Conservation (phyloP, 768 basidiomycete genomes). For the Collybia sp. region DNA sequence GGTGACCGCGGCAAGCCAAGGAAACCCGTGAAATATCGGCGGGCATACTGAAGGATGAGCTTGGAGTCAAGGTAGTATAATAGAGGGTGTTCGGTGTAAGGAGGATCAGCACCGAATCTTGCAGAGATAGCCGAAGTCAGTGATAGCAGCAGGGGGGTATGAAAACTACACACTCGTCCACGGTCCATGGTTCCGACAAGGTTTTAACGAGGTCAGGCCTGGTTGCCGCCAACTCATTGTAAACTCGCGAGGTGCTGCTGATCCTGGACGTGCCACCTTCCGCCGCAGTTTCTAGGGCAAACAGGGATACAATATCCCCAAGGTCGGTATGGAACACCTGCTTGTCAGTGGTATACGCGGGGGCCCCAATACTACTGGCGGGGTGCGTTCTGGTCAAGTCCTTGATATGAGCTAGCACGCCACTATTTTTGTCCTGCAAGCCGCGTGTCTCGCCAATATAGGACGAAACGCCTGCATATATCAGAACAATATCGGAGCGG, state of each 20-base stretch:
- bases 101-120: conserved; percentile 31
- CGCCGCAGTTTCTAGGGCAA: conserved; percentile 36
- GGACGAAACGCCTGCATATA: conserved; percentile 19
- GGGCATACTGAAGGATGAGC: conserved; percentile 41
- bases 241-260: conserved; percentile 37
- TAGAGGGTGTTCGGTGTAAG: conserved; percentile 30
- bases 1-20: conserved; percentile 22
- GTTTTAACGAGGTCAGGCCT: conserved; percentile 40
- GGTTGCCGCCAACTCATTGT: conserved; percentile 40
- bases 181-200: conserved; percentile 36
- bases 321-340: conserved; percentile 20
- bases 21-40: conserved; percentile 37
- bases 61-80: conserved; percentile 33
- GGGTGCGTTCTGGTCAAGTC: conserved; percentile 14
- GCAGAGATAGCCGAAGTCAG: background rate
- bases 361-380: conserved; percentile 13
- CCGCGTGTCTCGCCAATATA: conserved; percentile 15
- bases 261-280: conserved; percentile 43
- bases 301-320: conserved; percentile 22
- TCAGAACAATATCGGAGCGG: conserved; percentile 15
- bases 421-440: conserved; percentile 14
- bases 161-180: conserved; percentile 27
- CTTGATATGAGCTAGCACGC: conserved; percentile 19
- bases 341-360: conserved; percentile 20
- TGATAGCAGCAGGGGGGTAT: background rate